phyloP scores from a whole-genome alignment of 352 stramenopile genomes.

The Globisporangium spiculum region DNA sequence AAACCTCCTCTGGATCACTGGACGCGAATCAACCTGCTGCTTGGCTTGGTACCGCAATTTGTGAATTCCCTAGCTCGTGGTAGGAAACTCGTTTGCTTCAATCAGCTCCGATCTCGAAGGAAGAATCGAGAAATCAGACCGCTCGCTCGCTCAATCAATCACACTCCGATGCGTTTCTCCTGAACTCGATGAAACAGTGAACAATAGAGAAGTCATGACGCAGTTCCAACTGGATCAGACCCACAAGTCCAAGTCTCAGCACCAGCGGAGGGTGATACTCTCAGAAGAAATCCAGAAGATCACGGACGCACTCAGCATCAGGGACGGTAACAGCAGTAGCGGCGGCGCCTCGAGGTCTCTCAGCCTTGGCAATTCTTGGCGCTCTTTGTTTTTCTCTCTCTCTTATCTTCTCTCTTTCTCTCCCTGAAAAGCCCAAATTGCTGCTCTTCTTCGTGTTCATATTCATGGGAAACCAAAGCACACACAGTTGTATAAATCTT shows the following conservation, averaged over 20 bases:
- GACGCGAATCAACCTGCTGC: neutral
- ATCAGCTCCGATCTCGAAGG: neutral
- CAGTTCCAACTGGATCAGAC: neutral
- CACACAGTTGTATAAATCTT: constrained; percentile 45
- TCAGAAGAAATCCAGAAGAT: neutral
- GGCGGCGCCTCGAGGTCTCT: neutral
- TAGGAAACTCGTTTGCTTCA: neutral
- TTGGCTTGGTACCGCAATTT: neutral
- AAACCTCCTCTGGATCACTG: neutral
- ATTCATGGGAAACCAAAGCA: constrained; percentile 23
- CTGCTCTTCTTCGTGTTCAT: neutral
- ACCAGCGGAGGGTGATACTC: neutral
- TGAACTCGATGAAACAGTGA: neutral
- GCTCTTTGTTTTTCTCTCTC: constrained; percentile 11
- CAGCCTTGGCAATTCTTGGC: constrained; percentile 9
- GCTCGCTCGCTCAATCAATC: neutral
- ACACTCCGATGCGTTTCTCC: neutral
- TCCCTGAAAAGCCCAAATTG: constrained; percentile 14
- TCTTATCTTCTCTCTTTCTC: constrained; percentile 11
- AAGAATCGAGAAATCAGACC: neutral
- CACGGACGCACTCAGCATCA: neutral
- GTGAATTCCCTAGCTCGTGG: neutral
- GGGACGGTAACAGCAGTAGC: neutral
- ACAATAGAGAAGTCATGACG: neutral
- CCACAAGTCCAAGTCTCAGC: neutral